Evolutionary conservation across 2,329 filamentous ascomycete species (phyloP), one percentile per base, ranked within the genome.

Genomic region (Aureobasidium sp.): DNA sequence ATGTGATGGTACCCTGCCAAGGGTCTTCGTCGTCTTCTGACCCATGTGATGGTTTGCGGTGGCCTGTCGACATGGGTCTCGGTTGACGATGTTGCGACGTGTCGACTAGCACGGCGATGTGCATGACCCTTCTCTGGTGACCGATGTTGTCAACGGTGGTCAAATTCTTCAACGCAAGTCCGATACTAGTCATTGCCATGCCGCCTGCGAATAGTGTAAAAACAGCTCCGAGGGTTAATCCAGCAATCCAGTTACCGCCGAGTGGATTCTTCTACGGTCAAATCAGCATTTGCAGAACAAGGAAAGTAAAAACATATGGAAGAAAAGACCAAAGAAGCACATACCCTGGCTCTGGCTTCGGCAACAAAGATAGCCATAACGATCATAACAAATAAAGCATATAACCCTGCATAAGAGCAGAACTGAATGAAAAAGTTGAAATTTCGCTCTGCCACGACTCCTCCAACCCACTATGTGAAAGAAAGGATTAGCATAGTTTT

Each of bases 351-450:
- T 21, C 74, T 72, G 55, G 84, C 76, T 57, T 84, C 79, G 2
- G 78, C 79, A 3, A 91, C 72, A 62, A 85, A 86, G 58, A 87
- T 82, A 2, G 84, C 85, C 62, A 84, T 77, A 0, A 86, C 78
- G 23, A 84, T 81, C 53, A 95, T 74, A 10, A 82, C 74, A 61
- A 89, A 81, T 2, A 78, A 72, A 65, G 86, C 90, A 66, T 86
- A 89, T 4, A 90, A 67, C 4, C 83, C 75, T 1, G 84, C 84
- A 71, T 94, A 96, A 45, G 83, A 80, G 17, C 85, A 84, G 69
- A 96, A 96, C 66, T 96, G 94, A 11, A 91, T 77, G 69, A 99
- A 97, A 74, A 90, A 96, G 68, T 96, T 96, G 77, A 93, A 92
- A 2, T 87, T 78, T 1, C 84, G 91, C 71, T 96, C 92, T 0